Conservation (phyloP, 495 filamentous ascomycete genomes). For the Aspergillus cavernicola region DNA sequence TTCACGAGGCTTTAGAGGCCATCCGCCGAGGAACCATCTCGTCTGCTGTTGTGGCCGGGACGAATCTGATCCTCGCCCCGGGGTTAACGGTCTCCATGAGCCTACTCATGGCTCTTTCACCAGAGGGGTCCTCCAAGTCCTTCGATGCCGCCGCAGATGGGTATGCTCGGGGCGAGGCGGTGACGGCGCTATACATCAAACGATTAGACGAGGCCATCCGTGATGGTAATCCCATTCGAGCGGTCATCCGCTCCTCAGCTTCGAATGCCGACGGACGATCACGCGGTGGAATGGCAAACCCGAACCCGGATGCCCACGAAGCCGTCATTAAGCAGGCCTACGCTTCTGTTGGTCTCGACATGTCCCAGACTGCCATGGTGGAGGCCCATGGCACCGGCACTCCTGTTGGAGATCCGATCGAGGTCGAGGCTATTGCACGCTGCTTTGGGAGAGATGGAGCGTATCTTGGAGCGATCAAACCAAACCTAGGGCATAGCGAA, state of each 20-base stretch:
- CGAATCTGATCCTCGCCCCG: slow-evolving; percentile 28
- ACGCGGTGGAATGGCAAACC: slow-evolving; percentile 2
- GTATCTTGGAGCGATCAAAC: too few species aligned
- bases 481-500: too few species aligned
- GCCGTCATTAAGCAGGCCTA: slow-evolving; percentile 26
- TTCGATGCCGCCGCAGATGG: slow-evolving; percentile 34
- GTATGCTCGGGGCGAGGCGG: slow-evolving; percentile 37
- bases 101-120: neutral
- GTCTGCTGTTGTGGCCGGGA: slow-evolving; percentile 29
- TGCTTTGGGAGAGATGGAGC: too few species aligned
- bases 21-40: slow-evolving; percentile 31
- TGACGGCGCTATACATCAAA: slow-evolving; percentile 31
- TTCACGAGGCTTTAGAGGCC: slow-evolving; percentile 36
- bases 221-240: slow-evolving; percentile 32
- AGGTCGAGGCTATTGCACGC: too few species aligned
- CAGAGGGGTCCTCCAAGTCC: slow-evolving; percentile 20
- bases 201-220: slow-evolving; percentile 28
- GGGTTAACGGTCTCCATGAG: slow-evolving; percentile 14
- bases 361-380: slow-evolving; percentile 22
- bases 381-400: slow-evolving; percentile 47
- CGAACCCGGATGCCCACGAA: slow-evolving; percentile 14
- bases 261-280: slow-evolving; percentile 24
- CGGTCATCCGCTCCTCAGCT: slow-evolving; percentile 1
- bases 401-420: neutral
- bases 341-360: slow-evolving; percentile 18